Evolutionary conservation across 2,329 filamentous ascomycete genomes (phyloP), one percentile per base, ranked within the genome.

Genomic region (Onygenales sp.): DNA sequence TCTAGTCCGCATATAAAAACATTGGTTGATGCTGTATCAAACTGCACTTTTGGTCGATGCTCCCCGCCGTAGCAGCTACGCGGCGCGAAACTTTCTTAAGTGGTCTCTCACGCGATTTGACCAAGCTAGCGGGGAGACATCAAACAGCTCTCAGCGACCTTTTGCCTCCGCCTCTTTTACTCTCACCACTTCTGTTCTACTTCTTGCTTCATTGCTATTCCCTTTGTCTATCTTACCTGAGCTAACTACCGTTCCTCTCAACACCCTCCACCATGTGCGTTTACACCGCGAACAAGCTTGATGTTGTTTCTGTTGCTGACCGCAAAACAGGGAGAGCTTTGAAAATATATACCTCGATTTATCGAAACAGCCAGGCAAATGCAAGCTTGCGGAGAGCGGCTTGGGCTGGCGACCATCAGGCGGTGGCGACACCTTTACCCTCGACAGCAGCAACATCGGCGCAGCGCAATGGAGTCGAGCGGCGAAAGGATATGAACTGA

Each of bases 331-430:
- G 80, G 93, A 98, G 82, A 93, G 86, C 67, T 98, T 98, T 74
- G 92, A 97, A 68, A 90, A 89, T 73, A 95, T 97, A 74, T 91
- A 93, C 73, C 83, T 98, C 63, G 92, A 98, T 70, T 82, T 98
- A 56, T 96, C 91, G 63, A 93, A 90, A 71, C 86, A 93, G 72
- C 81, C 84, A 55, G 93, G 93, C 61, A 93, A 92, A 75, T 96
- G 91, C 75, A 85, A 93, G 67, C 91, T 98, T 65, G 91, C 92
- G 58, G 92, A 97, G 69, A 91, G 84, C 51, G 93, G 93, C 56
- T 82, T 97, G 63, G 93, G 92, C 52, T 98, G 94, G 94, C 95
- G 95, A 73, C 89, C 92, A 32, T 81, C 83, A 4, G 83, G 83
- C 51, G 90, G 88, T 66, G 88, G 89, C 69, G 89, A 96, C 59